Percentiles rank a stretch among this genome's conserved stretches.
These are phyloP conservation scores for Penicillium janthinellum DNA, from an alignment of 2,329 filamentous ascomycete species.

Conservation along the genomic window DNA sequence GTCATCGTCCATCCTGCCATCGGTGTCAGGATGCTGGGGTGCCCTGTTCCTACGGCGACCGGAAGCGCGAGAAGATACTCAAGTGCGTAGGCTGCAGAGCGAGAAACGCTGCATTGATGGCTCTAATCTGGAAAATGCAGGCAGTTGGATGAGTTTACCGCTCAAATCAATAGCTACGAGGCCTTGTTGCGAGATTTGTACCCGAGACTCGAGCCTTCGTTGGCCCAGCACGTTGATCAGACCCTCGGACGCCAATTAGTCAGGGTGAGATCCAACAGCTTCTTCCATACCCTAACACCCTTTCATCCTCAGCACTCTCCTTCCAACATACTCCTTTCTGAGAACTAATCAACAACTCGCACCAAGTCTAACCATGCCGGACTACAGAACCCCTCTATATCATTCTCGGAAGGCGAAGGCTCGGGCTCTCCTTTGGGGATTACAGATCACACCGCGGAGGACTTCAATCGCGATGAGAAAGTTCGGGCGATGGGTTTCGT, in stretches of 20 bases:
- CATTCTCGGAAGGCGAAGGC: slow-evolving; percentile 17
- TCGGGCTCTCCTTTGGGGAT: slow-evolving; percentile 36
- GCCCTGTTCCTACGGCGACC: slow-evolving; percentile 47
- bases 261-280: slow-evolving; percentile 29
- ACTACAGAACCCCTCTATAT: neutral
- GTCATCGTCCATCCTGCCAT: slow-evolving; percentile 46
- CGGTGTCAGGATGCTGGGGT: slow-evolving; percentile 47
- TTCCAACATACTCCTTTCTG: slow-evolving; percentile 1
- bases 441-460: slow-evolving; percentile 46
- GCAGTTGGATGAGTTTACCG: slow-evolving; percentile 42
- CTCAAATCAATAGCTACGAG: slow-evolving; percentile 41
- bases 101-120: slow-evolving; percentile 10
- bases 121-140: slow-evolving; percentile 27
- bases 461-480: slow-evolving; percentile 45
- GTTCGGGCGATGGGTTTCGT: slow-evolving; percentile 45
- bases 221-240: slow-evolving; percentile 38
- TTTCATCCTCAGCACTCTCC: neutral
- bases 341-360: neutral
- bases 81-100: slow-evolving; percentile 37
- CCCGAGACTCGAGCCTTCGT: slow-evolving; percentile 35
- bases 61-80: slow-evolving; percentile 46
- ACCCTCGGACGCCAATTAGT: slow-evolving; percentile 32
- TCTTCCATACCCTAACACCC: neutral
- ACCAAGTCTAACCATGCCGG: neutral
- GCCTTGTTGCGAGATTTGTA: slow-evolving; percentile 37